A percentile compares a stretch with the other conserved stretches of the same genome.
Evolutionary conservation across 257 asterid genomes (phyloP).

Genomic region (Cruciata laevipes): DNA sequence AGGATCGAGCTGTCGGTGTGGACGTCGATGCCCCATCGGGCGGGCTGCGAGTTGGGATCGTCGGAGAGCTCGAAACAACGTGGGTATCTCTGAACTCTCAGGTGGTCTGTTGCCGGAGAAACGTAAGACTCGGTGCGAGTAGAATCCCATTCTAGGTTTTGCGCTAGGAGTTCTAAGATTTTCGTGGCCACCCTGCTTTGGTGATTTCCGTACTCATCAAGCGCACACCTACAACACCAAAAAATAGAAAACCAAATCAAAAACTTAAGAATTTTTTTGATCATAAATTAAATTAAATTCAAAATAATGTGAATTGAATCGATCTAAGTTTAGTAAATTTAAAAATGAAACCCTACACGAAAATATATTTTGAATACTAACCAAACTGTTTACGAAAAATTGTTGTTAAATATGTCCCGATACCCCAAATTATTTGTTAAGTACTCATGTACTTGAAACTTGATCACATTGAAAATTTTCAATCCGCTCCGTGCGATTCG

Average conservation of each 20-base stretch:
- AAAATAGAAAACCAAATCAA: not conserved
- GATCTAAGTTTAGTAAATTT: too few relatives aligned
- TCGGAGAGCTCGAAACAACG: constrained; percentile 30
- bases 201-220: constrained; percentile 64
- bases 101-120: constrained; percentile 44
- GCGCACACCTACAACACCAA: constrained; percentile 29
- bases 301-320: too few relatives aligned
- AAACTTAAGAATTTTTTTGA: too few relatives aligned
- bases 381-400: too few relatives aligned
- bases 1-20: constrained; percentile 90
- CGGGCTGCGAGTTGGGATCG: constrained; percentile 12
- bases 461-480: too few relatives aligned
- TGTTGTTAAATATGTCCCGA: too few relatives aligned
- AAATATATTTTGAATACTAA: too few relatives aligned
- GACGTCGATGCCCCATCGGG: constrained; percentile 47
- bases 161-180: constrained; percentile 41
- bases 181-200: constrained; percentile 46
- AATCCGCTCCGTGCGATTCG: too few relatives aligned
- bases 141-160: constrained; percentile 36
- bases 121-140: constrained; percentile 32
- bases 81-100: constrained; percentile 82
- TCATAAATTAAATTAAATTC: too few relatives aligned
- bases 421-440: too few relatives aligned
- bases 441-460: too few relatives aligned
- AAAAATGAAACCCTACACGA: too few relatives aligned